These are phyloP conservation scores for Melampsora larici-populina DNA, from an alignment of 1,284 basidiomycete genomes.

Conservation along the genomic window DNA sequence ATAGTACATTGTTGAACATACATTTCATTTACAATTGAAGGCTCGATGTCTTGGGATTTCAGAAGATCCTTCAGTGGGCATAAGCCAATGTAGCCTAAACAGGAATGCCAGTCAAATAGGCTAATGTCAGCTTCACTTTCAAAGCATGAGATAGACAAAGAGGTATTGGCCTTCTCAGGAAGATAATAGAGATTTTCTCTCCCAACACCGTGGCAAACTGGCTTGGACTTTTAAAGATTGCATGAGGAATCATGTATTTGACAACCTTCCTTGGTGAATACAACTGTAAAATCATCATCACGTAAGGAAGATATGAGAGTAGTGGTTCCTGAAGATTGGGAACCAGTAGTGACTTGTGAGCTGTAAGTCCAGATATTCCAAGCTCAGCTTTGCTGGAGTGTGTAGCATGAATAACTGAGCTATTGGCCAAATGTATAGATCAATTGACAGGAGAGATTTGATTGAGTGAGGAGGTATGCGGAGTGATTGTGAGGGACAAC, in stretches of 20 bases:
- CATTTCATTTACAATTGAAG: neutral
- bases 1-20: conserved; percentile 1
- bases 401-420: conserved; percentile 2
- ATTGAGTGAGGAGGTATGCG: neutral
- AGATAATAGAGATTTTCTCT: conserved; percentile 14
- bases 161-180: neutral
- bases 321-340: no score
- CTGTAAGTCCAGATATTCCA: neutral
- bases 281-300: neutral
- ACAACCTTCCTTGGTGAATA: neutral
- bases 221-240: neutral
- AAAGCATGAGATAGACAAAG: neutral
- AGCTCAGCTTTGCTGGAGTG: neutral
- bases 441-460: neutral
- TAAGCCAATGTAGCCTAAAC: neutral
- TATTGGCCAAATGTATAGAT: neutral
- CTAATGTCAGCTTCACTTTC: no score
- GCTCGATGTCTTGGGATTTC: neutral
- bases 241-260: neutral
- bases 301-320: neutral
- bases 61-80: conserved; percentile 2
- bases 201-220: neutral
- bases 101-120: neutral
- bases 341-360: conserved; percentile 2
- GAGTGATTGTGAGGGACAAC: conserved; percentile 14